phyloP scores from a whole-genome alignment of 495 filamentous ascomycete genomes.

The Hypoxylon cercidicola region DNA sequence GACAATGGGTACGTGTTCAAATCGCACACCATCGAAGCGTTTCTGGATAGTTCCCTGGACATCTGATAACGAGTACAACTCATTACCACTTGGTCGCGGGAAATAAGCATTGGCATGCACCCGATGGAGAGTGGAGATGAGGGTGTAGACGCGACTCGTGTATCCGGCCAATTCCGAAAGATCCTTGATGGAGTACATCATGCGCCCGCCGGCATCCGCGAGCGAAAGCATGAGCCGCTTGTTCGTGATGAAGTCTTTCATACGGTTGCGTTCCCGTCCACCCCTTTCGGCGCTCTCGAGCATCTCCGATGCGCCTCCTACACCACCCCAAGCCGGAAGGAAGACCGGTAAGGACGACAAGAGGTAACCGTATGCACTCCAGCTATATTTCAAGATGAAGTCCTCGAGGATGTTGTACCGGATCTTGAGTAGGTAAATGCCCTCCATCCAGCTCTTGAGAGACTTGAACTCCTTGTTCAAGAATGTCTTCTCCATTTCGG shows the following conservation, averaged over 20 bases:
- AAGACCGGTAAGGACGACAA: conserved; percentile 93
- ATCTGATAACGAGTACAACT: conserved; percentile 88
- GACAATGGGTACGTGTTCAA: conserved; percentile 94
- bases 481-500: conserved; percentile 90
- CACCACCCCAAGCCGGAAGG: conserved; percentile 92
- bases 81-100: conserved; percentile 72
- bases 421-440: conserved; percentile 94
- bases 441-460: conserved; percentile 93
- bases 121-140: conserved; percentile 93
- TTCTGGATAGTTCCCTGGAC: conserved; percentile 91
- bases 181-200: conserved; percentile 99
- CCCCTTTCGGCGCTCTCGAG: conserved; percentile 54
- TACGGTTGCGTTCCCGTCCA: conserved; percentile 80
- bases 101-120: conserved; percentile 92
- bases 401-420: conserved; percentile 99
- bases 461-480: conserved; percentile 90
- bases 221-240: conserved; percentile 98
- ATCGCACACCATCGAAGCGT: conserved; percentile 91
- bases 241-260: conserved; percentile 99
- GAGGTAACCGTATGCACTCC: conserved; percentile 97
- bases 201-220: conserved; percentile 93
- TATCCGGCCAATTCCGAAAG: conserved; percentile 95
- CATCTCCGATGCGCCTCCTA: conserved; percentile 76
- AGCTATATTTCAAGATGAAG: conserved; percentile 97
- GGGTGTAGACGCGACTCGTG: conserved; percentile 93